Conservation (phyloP, 768 basidiomycete species). For the Krasilnikovozyma curviuscula region DNA sequence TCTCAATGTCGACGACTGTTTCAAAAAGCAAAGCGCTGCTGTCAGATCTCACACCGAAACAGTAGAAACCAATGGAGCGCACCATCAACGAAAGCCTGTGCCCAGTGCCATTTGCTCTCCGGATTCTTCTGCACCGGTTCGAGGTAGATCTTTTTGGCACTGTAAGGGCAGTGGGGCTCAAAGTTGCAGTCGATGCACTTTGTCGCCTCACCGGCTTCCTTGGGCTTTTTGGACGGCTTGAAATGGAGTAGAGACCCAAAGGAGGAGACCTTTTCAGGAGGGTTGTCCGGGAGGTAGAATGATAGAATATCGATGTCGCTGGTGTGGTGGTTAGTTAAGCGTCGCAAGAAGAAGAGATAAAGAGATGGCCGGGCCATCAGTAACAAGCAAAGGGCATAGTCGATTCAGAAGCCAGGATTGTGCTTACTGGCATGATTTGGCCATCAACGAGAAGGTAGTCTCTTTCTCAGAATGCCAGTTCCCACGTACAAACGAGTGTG, state of each 20-base stretch:
- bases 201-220: conserved; percentile 42
- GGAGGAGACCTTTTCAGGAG: conserved; percentile 43
- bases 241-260: conserved; percentile 77
- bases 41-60: too few relatives aligned
- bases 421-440: conserved; percentile 76
- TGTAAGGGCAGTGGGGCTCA: conserved; percentile 59
- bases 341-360: conserved; percentile 1
- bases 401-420: too few relatives aligned
- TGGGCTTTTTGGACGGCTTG: conserved; percentile 50
- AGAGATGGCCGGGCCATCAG: not conserved
- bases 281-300: conserved; percentile 17
- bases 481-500: conserved; percentile 71
- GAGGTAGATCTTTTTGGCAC: conserved; percentile 75
- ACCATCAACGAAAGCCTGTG: too few relatives aligned
- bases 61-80: too few relatives aligned
- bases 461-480: conserved; percentile 52
- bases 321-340: not conserved
- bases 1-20: conserved; percentile 70
- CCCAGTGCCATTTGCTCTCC: conserved; percentile 18
- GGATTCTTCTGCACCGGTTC: conserved; percentile 38
- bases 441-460: conserved; percentile 66
- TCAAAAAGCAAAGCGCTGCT: conserved; percentile 51
- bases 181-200: conserved; percentile 60
- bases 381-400: too few relatives aligned
- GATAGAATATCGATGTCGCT: conserved; percentile 75